Evolutionary conservation across 139 green algal species (phyloP), one percentile per base, ranked within the genome.

Genomic region (Chlorella sp.): DNA sequence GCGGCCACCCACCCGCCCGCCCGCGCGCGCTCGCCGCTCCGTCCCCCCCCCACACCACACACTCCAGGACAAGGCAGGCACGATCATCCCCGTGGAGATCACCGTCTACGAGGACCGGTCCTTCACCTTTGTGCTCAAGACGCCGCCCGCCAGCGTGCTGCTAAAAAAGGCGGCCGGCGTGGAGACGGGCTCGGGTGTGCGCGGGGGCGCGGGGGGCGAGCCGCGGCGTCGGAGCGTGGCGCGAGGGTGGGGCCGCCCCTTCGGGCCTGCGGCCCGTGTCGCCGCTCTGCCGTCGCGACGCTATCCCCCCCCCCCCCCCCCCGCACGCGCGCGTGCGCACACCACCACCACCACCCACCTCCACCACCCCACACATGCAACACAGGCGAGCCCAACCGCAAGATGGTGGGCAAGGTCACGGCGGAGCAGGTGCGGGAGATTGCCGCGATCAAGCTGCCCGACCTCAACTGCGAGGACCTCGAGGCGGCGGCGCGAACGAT

Each of bases 81-180:
- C 94, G 27, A 86, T 99, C 73, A 98, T 99, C 53, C 96, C 96
- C 41, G 96, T 98, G 19, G 96, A 99, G 79, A 99, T 99, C 76
- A 98, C 95, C 40, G 96, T 99, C 6, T 99, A 96, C 70, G 93
- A 98, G 89, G 96, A 99, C 82, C 90, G 94, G 48, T 94, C 80
- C 71, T 99, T 99, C 85, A 99, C 96, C 0, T 99, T 99, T 81
- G 88, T 99, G 41, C 86, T 98, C 35, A 99, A 99, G 86, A 99
- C 96, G 15, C 91, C 96, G n/a, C 96, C 96, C 41, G 92, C 96
- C 8, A 96, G 60, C 63, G 87, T 98, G 45, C 86, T 99, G 65
- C 77, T 99, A 23, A 95, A 95, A 79, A 97, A 98, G 88, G 96
- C 95, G 48, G 95, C 95, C 82, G 92, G 91, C 17, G 82, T 98